These are phyloP conservation scores for Crucihimalaya himalaica DNA, from an alignment of 345 rosid species.

Conservation along the genomic window DNA sequence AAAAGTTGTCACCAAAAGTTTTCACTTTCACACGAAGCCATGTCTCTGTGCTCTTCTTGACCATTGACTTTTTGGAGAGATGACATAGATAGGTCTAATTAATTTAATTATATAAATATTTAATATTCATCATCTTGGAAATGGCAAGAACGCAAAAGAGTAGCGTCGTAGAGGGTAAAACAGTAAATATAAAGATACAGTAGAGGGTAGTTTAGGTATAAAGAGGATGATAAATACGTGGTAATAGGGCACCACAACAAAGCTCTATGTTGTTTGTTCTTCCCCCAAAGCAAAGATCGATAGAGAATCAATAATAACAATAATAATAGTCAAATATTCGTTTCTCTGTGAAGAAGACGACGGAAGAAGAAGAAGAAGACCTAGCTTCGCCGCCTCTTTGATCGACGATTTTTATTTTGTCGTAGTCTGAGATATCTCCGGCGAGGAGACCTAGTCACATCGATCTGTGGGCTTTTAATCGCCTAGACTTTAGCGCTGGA, in stretches of 20 bases:
- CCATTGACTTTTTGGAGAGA: neutral
- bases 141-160: neutral
- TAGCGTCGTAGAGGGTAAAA: conserved; percentile 11
- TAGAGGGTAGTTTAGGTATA: conserved; percentile 36
- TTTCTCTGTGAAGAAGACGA: conserved; percentile 22
- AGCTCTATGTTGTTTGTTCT: conserved; percentile 36
- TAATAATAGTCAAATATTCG: neutral
- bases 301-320: neutral
- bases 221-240: conserved; percentile 36
- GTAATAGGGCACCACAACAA: conserved; percentile 39
- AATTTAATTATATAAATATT: neutral
- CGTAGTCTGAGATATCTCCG: neutral
- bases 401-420: neutral
- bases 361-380: conserved; percentile 5
- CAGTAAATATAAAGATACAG: neutral
- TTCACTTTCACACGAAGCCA: neutral
- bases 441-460: neutral
- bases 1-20: neutral
- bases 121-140: neutral
- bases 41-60: neutral
- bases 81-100: neutral
- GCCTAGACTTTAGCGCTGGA: neutral
- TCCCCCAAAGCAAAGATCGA: conserved; percentile 19
- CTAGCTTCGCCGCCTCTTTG: conserved; percentile 8
- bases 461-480: neutral